Evolutionary conservation across 352 stramenopile species (phyloP).

Genomic region (Globisporangium mamillatum): DNA sequence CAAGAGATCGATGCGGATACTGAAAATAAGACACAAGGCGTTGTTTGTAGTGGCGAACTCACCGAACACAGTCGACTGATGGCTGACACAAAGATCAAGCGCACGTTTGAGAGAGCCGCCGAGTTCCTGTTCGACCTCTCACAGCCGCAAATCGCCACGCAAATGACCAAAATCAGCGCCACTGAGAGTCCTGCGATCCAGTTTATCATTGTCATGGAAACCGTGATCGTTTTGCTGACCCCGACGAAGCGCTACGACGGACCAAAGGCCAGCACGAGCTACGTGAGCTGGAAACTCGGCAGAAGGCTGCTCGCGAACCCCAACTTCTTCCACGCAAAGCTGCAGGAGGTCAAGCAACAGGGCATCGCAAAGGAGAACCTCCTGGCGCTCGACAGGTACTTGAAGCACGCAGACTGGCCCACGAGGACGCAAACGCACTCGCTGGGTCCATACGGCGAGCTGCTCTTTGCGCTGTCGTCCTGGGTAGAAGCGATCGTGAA

Average conservation of each 20-base stretch:
- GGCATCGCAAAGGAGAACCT: slow-evolving; percentile 54
- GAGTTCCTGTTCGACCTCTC: slow-evolving; percentile 27
- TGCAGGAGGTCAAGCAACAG: slow-evolving; percentile 40
- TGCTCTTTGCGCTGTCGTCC: slow-evolving; percentile 46
- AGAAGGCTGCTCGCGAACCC: slow-evolving; percentile 48
- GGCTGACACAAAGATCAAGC: slow-evolving; percentile 47
- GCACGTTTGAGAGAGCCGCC: slow-evolving; percentile 39
- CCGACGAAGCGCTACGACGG: slow-evolving; percentile 61
- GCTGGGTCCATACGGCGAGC: slow-evolving; percentile 16
- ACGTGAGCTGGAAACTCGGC: slow-evolving; percentile 71
- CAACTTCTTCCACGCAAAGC: slow-evolving; percentile 42
- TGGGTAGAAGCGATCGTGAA: slow-evolving; percentile 50
- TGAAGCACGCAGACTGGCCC: slow-evolving; percentile 57
- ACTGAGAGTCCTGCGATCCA: slow-evolving; percentile 15
- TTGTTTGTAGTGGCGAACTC: not conserved
- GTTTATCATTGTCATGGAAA: slow-evolving; percentile 76
- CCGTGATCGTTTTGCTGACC: slow-evolving; percentile 75
- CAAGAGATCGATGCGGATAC: not conserved
- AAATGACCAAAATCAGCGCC: slow-evolving; percentile 33
- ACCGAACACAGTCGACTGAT: slow-evolving; percentile 15
- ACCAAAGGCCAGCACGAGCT: slow-evolving; percentile 38
- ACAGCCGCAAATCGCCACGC: slow-evolving; percentile 5
- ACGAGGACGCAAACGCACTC: slow-evolving; percentile 28
- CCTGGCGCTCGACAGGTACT: slow-evolving; percentile 47
- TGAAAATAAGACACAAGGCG: not conserved